Conservation (phyloP, 2,329 filamentous ascomycete genomes). For the Microsporum audouinii region DNA sequence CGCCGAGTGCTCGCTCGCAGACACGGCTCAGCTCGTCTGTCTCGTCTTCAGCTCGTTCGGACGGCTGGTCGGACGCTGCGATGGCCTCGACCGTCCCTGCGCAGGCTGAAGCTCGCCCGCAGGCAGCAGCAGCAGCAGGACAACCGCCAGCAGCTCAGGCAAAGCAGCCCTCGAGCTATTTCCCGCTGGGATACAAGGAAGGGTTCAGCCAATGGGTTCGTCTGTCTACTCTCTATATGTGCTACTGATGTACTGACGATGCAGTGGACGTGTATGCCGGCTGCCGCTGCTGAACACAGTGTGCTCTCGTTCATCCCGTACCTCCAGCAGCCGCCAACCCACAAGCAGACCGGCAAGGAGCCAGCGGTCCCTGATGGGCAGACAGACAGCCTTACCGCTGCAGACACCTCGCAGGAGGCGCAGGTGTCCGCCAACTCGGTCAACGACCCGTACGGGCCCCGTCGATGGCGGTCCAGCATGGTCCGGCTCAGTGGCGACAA, state of each 20-base stretch:
- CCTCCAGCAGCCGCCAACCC: constrained; percentile 59
- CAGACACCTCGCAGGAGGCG: constrained; percentile 29
- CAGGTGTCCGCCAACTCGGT: constrained; percentile 39
- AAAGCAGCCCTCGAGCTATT: constrained; percentile 41
- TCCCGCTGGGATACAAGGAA: constrained; percentile 84
- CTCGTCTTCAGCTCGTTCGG: neutral
- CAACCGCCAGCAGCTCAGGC: constrained; percentile 17
- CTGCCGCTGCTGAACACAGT: constrained; percentile 72
- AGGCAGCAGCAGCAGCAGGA: constrained; percentile 3
- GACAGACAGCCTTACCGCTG: constrained; percentile 24
- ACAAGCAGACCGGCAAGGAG: constrained; percentile 48
- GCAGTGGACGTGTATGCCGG: constrained; percentile 76
- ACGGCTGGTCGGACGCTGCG: constrained; percentile 7
- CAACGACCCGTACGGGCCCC: constrained; percentile 70
- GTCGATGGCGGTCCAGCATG: constrained; percentile 76
- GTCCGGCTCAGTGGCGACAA: constrained; percentile 76
- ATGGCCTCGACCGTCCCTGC: constrained; percentile 10
- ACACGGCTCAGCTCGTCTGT: constrained; percentile 4
- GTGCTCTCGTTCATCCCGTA: constrained; percentile 80
- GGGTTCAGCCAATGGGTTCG: constrained; percentile 71
- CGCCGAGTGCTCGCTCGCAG: constrained; percentile 5
- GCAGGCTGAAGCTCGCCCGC: constrained; percentile 17
- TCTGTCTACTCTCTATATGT: constrained; percentile 14
- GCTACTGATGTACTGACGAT: constrained; percentile 1
- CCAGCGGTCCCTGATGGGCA: constrained; percentile 9